These are phyloP conservation scores for Dalbergia cultrata DNA, from an alignment of 306 rosid species.

Conservation along the genomic window DNA sequence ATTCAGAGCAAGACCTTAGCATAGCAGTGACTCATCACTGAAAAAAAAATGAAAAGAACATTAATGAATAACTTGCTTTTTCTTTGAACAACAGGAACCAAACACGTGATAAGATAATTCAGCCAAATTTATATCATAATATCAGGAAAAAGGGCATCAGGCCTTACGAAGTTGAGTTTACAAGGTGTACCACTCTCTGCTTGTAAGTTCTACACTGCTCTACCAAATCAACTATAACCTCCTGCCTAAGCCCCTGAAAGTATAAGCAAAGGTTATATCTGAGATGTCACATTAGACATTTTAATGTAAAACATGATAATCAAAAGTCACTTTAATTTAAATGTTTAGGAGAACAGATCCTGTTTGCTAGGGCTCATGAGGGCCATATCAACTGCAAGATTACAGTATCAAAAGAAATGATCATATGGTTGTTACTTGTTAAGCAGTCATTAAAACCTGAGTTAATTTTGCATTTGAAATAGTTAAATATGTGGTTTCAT, in stretches of 20 bases:
- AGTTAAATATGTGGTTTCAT: not conserved
- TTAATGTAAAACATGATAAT: not conserved
- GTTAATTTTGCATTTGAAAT: not conserved
- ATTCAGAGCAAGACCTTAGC: constrained; percentile 93
- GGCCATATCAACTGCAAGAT: not conserved
- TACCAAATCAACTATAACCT: constrained; percentile 94
- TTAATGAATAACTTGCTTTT: not conserved
- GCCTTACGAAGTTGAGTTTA: constrained; percentile 93
- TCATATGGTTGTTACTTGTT: not conserved
- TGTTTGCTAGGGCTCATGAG: not conserved
- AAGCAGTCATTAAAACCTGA: not conserved
- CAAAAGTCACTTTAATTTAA: constrained; percentile 1
- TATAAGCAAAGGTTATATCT: constrained; percentile 37
- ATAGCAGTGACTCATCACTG: constrained; percentile 94
- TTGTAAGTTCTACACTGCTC: constrained; percentile 90
- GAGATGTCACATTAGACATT: not conserved
- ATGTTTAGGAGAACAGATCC: not conserved
- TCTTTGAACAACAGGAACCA: constrained; percentile 35
- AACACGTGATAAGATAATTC: constrained; percentile 22
- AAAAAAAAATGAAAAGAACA: constrained; percentile 34
- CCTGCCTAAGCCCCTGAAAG: constrained; percentile 90
- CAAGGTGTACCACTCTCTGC: constrained; percentile 98
- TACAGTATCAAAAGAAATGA: not conserved
- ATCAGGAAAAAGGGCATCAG: constrained; percentile 34
- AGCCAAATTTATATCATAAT: constrained; percentile 11